phyloP scores from a whole-genome alignment of 176 grass and related monocot genomes.

The Stipa capillata region DNA sequence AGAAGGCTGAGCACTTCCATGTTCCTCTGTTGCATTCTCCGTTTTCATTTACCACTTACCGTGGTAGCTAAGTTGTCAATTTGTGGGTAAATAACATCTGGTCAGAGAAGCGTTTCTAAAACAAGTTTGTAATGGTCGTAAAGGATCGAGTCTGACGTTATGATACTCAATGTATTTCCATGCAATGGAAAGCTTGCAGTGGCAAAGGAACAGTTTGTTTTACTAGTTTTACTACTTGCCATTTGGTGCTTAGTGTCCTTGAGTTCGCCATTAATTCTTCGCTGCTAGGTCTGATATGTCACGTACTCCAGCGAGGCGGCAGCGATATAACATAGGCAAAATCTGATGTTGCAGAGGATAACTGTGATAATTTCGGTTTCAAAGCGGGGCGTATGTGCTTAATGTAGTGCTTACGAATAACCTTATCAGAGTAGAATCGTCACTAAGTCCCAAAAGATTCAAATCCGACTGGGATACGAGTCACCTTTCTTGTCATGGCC shows the following conservation, averaged over 20 bases:
- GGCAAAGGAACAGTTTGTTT: neutral
- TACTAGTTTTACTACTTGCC: neutral
- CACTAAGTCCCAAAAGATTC: too few relatives aligned
- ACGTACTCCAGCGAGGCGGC: neutral
- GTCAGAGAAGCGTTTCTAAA: neutral
- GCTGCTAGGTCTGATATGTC: neutral
- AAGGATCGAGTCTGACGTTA: neutral
- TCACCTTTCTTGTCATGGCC: too few relatives aligned
- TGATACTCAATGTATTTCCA: neutral
- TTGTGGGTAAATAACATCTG: neutral
- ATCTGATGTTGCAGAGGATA: too few relatives aligned
- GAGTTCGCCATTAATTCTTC: neutral
- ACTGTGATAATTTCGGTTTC: too few relatives aligned
- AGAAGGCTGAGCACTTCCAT: slow-evolving; percentile 82
- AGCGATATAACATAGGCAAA: too few relatives aligned
- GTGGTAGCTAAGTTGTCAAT: slow-evolving; percentile 56
- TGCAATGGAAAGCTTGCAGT: neutral
- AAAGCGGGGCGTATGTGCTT: too few relatives aligned
- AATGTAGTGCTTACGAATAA: too few relatives aligned
- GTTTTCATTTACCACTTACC: slow-evolving; percentile 86
- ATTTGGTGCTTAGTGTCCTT: neutral
- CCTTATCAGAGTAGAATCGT: too few relatives aligned
- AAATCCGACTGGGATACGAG: too few relatives aligned
- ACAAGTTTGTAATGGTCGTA: neutral
- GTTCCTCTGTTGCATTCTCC: slow-evolving; percentile 85